phyloP scores from a whole-genome alignment of 2,329 filamentous ascomycete genomes.

The Xylariomycetidae sp. region DNA sequence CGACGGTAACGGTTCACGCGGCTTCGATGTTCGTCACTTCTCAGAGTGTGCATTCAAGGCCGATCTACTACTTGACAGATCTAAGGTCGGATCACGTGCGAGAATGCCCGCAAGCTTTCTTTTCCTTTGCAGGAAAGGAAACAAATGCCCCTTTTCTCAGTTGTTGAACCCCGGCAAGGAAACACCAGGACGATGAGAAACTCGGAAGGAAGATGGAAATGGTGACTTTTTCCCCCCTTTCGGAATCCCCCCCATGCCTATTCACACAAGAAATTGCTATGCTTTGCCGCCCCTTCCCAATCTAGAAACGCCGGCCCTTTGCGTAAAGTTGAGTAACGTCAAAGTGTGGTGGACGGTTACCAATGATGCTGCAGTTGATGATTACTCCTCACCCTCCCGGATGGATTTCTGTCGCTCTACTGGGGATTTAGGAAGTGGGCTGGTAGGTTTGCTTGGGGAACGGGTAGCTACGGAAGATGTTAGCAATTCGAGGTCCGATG shows the following conservation, averaged over 20 bases:
- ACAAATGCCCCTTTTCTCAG: constrained; percentile 14
- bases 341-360: constrained; percentile 23
- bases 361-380: constrained; percentile 11
- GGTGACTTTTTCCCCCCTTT: constrained; percentile 9
- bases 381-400: background rate
- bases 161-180: constrained; percentile 21
- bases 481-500: constrained; percentile 11
- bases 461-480: constrained; percentile 54
- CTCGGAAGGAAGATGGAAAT: constrained; percentile 6
- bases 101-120: no score
- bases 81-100: no score
- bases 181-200: constrained; percentile 6
- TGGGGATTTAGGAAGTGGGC: no score
- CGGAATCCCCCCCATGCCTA: constrained; percentile 10
- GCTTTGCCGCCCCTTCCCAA: constrained; percentile 9
- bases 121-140: constrained; percentile 4
- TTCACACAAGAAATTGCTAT: constrained; percentile 10
- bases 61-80: no score
- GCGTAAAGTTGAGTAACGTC: constrained; percentile 31
- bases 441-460: constrained; percentile 75
- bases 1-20: no score
- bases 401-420: no score
- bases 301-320: constrained; percentile 26
- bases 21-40: no score
- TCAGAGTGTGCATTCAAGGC: no score